Percentiles rank a stretch among this genome's conserved stretches.
Conservation (phyloP, 2,329 filamentous ascomycete species). For the Pseudocercospora fijiensis region DNA sequence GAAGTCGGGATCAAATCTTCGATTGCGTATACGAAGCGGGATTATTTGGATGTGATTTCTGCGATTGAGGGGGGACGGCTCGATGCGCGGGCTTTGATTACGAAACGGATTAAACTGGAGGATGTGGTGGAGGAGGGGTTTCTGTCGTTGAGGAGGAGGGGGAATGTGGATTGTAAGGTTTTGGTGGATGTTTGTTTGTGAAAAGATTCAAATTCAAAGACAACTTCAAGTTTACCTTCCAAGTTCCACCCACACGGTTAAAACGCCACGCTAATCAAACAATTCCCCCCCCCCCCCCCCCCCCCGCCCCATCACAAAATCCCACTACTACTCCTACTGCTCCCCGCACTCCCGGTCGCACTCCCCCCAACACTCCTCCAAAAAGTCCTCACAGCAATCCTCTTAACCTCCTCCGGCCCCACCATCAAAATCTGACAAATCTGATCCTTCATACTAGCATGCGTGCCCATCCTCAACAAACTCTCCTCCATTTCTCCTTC, state of each 20-base stretch:
- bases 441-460: neutral
- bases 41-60: constrained; percentile 12
- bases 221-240: too few species aligned
- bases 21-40: constrained; percentile 9
- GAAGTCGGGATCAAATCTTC: constrained; percentile 1
- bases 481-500: neutral
- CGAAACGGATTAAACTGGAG: constrained; percentile 14
- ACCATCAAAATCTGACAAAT: constrained; percentile 6
- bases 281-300: too few species aligned
- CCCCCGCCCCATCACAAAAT: too few species aligned
- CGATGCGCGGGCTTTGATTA: constrained; percentile 9
- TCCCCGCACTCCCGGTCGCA: too few species aligned
- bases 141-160: neutral
- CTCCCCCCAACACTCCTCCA: constrained; percentile 5
- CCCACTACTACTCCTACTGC: too few species aligned
- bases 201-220: too few species aligned
- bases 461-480: neutral
- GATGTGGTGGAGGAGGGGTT: constrained; percentile 15
- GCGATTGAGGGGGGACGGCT: constrained; percentile 5
- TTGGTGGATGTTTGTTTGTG: constrained; percentile 14
- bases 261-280: too few species aligned
- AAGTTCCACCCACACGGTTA: too few species aligned
- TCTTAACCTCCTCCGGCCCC: constrained; percentile 3
- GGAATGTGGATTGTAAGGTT: constrained; percentile 17
- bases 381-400: constrained; percentile 5